Conservation (phyloP, 1,139 yeast species). For the Magnusiomyces starmeri region DNA sequence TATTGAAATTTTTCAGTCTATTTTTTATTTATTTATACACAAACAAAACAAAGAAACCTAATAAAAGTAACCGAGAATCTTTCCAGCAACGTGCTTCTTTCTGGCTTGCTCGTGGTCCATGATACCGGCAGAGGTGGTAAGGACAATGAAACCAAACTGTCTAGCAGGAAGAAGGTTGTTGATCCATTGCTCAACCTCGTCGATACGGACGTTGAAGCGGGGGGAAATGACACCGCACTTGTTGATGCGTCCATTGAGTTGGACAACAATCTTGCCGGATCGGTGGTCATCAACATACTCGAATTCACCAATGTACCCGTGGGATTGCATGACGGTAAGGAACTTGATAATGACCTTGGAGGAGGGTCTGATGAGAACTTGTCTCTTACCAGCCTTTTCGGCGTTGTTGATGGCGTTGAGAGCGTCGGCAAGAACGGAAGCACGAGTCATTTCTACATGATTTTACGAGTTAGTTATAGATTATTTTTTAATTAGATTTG, state of each 20-base stretch:
- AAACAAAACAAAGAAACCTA: conserved; percentile 32
- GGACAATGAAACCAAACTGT: conserved; percentile 95
- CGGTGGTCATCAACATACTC: conserved; percentile 99
- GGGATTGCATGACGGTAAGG: conserved; percentile 96
- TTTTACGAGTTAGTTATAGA: background rate
- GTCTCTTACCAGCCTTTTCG: conserved; percentile 99
- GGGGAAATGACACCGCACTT: conserved; percentile 98
- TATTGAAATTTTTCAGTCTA: background rate
- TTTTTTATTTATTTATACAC: background rate
- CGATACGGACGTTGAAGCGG: conserved; percentile 92
- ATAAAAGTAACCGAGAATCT: conserved; percentile 93
- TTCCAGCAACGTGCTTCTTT: conserved; percentile 99
- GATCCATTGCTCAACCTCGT: conserved; percentile 96
- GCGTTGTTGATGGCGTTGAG: conserved; percentile 98
- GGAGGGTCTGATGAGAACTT: conserved; percentile 96
- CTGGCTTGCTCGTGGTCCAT: conserved; percentile 99
- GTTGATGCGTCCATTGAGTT: conserved; percentile 96
- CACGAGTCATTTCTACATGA: conserved; percentile 71
- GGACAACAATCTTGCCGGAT: conserved; percentile 95
- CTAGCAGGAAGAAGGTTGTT: conserved; percentile 96
- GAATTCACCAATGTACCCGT: conserved; percentile 98
- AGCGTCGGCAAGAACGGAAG: conserved; percentile 99
- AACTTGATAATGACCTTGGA: conserved; percentile 97
- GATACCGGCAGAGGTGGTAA: conserved; percentile 98
- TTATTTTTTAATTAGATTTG: background rate